Conservation (phyloP, 1,284 basidiomycete species). For the Tetrapyrgos nigripes region DNA sequence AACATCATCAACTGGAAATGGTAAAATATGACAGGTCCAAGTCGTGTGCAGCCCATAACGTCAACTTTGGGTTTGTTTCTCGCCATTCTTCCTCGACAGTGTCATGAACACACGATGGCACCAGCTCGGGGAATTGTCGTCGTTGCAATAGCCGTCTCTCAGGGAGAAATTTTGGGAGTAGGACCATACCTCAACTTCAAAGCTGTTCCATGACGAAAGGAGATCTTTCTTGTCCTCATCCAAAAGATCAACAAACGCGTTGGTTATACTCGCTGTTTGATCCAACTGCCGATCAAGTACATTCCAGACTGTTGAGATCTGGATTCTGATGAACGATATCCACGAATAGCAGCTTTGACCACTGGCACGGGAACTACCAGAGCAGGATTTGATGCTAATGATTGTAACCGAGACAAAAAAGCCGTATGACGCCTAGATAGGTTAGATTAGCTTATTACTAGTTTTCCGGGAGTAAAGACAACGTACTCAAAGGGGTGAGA, state of each 20-base stretch:
- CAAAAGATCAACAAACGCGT: slow-evolving; percentile 81
- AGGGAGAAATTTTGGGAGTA: no score
- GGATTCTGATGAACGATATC: slow-evolving; percentile 82
- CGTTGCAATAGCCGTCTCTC: no score
- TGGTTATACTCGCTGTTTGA: slow-evolving; percentile 78
- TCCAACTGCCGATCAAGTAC: slow-evolving; percentile 84
- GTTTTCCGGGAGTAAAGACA: not conserved
- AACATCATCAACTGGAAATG: no score
- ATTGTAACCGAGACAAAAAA: slow-evolving; percentile 73
- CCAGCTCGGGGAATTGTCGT: slow-evolving; percentile 83
- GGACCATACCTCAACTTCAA: slow-evolving; percentile 78
- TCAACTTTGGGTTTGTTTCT: no score
- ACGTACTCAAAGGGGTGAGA: slow-evolving; percentile 61
- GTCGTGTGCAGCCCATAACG: no score
- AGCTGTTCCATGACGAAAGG: slow-evolving; percentile 81
- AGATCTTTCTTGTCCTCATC: slow-evolving; percentile 81
- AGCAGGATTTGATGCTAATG: slow-evolving; percentile 73
- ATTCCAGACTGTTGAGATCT: slow-evolving; percentile 88
- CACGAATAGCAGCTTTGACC: slow-evolving; percentile 82
- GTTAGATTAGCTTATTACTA: slow-evolving; percentile 3
- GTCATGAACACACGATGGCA: slow-evolving; percentile 61
- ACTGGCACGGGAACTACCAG: slow-evolving; percentile 79
- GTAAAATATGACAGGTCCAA: no score
- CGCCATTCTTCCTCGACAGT: no score
- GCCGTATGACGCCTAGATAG: slow-evolving; percentile 68